These are phyloP conservation scores for Hyphodiscus sp. DNA, from an alignment of 2,329 filamentous ascomycete genomes.

Conservation along the genomic window DNA sequence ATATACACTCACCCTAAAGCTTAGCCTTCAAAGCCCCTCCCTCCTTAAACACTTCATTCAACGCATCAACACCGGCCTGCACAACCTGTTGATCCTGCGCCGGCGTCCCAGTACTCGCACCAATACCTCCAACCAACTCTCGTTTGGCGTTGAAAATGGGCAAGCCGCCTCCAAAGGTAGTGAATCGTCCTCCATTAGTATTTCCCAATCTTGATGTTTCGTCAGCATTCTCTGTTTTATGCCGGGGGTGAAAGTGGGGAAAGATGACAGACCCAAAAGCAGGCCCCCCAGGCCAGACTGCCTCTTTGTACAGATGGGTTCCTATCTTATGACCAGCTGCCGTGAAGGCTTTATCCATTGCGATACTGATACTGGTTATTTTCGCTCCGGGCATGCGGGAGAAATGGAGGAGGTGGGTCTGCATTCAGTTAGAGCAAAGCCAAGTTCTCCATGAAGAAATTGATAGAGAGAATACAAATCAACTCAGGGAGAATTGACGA, in stretches of 20 bases:
- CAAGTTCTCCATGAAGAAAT: neutral
- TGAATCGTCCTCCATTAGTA: constrained; percentile 46
- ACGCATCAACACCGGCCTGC: constrained; percentile 43
- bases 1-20: constrained; percentile 26
- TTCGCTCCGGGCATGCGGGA: constrained; percentile 23
- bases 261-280: constrained; percentile 36
- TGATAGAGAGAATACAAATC: neutral
- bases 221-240: neutral
- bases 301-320: constrained; percentile 46
- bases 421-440: neutral
- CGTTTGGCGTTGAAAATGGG: constrained; percentile 41
- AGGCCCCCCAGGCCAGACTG: constrained; percentile 44
- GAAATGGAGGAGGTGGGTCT: constrained; percentile 23
- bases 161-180: constrained; percentile 46
- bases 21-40: constrained; percentile 36
- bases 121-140: constrained; percentile 45
- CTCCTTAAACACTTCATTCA: constrained; percentile 25
- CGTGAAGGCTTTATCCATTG: constrained; percentile 44
- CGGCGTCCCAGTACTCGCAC: constrained; percentile 48
- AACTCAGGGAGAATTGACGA: neutral
- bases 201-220: constrained; percentile 34
- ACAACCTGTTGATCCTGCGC: constrained; percentile 48
- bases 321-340: constrained; percentile 47
- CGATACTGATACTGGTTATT: constrained; percentile 21
- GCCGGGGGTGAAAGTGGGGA: neutral